These are phyloP conservation scores for Colletotrichum sp. DNA, from an alignment of 2,329 filamentous ascomycete genomes.

Conservation along the genomic window DNA sequence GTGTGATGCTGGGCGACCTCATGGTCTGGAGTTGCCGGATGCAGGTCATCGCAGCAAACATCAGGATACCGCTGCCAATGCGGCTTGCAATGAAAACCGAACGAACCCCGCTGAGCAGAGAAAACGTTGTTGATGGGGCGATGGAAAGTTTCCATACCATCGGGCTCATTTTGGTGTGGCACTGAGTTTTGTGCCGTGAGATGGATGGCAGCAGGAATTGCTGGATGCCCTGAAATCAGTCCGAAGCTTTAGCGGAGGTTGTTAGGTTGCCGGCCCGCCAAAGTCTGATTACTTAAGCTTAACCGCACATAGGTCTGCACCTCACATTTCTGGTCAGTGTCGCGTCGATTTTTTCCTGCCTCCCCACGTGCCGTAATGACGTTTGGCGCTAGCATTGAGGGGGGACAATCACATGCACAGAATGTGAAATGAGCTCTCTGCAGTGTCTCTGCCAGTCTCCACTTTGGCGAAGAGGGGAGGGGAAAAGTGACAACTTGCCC, in stretches of 20 bases:
- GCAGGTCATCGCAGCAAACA: neutral
- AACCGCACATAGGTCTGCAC: neutral
- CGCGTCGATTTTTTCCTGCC: neutral
- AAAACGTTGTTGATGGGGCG: neutral
- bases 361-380: slow-evolving; percentile 11
- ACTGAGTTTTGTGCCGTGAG: neutral
- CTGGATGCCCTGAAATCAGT: neutral
- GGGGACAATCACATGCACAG: slow-evolving; percentile 6
- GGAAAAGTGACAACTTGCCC: neutral
- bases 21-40: neutral
- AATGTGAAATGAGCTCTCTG: neutral
- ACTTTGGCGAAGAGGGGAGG: neutral
- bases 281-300: slow-evolving; percentile 19
- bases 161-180: neutral
- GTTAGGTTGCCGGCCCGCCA: neutral
- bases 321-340: neutral
- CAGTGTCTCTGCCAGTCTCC: neutral
- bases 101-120: neutral
- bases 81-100: neutral
- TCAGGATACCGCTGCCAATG: neutral
- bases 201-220: neutral
- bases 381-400: slow-evolving; percentile 1
- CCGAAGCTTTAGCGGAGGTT: neutral
- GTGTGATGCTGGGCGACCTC: neutral
- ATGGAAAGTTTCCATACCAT: neutral